Percentiles rank a stretch among this genome's conserved stretches.
Conservation (phyloP, 805 yeast genomes). For the Candida schatavii region DNA sequence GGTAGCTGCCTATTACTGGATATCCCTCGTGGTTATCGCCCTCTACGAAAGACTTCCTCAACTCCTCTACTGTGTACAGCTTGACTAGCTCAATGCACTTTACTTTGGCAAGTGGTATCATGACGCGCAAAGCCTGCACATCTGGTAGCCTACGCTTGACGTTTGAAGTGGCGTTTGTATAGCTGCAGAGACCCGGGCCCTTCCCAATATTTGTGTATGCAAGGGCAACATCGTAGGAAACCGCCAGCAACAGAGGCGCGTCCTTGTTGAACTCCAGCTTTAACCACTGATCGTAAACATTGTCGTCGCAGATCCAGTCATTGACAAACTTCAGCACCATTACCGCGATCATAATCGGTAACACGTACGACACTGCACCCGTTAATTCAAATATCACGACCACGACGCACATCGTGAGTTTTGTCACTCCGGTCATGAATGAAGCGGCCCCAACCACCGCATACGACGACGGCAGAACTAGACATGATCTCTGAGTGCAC, state of each 20-base stretch:
- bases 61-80: slow-evolving; percentile 20
- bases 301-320: slow-evolving; percentile 55
- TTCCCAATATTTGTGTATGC: slow-evolving; percentile 32
- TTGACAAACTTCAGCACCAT: slow-evolving; percentile 71
- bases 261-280: slow-evolving; percentile 26
- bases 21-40: slow-evolving; percentile 42
- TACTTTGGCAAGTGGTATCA: slow-evolving; percentile 28
- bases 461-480: slow-evolving; percentile 83
- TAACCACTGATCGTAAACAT: slow-evolving; percentile 59
- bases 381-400: slow-evolving; percentile 80
- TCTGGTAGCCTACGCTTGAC: slow-evolving; percentile 34
- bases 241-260: background rate
- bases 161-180: slow-evolving; percentile 25
- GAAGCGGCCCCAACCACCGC: slow-evolving; percentile 89
- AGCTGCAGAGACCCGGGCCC: slow-evolving; percentile 37
- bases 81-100: slow-evolving; percentile 25
- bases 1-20: slow-evolving; percentile 29
- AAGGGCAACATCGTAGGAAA: background rate
- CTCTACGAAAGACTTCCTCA: slow-evolving; percentile 17
- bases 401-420: slow-evolving; percentile 76
- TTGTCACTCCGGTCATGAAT: slow-evolving; percentile 75
- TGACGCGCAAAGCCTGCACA: slow-evolving; percentile 20
- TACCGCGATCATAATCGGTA: slow-evolving; percentile 84
- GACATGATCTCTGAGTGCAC: slow-evolving; percentile 44
- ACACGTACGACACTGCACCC: slow-evolving; percentile 79